Conservation (phyloP, 169 alveolate species). For the Plasmodium coatneyi region DNA sequence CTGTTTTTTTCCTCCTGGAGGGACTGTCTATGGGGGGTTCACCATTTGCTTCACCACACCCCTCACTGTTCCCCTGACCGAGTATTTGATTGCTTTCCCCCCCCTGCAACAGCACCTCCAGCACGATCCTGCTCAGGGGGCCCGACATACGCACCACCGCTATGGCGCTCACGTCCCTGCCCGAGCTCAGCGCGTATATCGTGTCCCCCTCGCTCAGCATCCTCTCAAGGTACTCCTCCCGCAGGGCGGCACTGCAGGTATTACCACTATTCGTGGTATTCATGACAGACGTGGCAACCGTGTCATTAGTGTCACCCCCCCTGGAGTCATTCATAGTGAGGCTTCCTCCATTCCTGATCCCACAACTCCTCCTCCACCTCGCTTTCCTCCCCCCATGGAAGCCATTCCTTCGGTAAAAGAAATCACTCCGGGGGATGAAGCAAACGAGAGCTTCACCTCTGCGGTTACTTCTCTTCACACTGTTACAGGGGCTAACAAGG, state of each 20-base stretch:
- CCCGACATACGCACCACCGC: constrained; percentile 46
- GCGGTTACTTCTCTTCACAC: neutral
- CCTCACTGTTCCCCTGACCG: too few species aligned
- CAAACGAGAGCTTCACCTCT: neutral
- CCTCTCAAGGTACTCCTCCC: constrained; percentile 16
- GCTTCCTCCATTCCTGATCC: neutral
- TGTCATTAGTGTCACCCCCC: neutral
- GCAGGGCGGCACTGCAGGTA: neutral
- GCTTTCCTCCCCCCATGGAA: neutral
- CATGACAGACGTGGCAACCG: neutral
- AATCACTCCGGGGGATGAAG: neutral
- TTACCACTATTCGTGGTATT: neutral
- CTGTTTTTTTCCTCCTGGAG: neutral
- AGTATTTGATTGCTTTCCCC: neutral
- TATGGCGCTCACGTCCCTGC: constrained; percentile 31
- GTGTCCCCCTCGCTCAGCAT: constrained; percentile 25
- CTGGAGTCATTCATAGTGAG: neutral
- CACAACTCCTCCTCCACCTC: neutral
- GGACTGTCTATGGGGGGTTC: neutral
- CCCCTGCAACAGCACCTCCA: constrained; percentile 29
- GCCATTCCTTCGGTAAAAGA: neutral
- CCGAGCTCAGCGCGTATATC: constrained; percentile 52
- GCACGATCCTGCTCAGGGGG: constrained; percentile 21
- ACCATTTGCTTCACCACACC: neutral
- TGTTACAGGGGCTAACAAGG: neutral